phyloP scores from a whole-genome alignment of 345 rosid genomes.

The Sonneratia alba region DNA sequence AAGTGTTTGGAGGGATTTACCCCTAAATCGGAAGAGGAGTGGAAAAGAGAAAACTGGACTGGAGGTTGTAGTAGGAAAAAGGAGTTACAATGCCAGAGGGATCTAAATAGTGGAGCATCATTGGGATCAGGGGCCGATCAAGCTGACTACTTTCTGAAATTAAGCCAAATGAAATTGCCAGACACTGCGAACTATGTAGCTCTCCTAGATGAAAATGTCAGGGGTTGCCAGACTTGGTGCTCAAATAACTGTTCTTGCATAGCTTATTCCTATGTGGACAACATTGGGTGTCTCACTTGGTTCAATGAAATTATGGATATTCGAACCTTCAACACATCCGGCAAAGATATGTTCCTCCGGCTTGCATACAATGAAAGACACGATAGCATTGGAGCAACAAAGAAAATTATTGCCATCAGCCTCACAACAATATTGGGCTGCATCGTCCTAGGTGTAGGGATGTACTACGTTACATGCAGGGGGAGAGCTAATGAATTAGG shows the following conservation, averaged over 20 bases:
- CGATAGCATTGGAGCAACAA: neutral
- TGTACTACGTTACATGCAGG: neutral
- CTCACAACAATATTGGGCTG: neutral
- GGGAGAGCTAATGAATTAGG: conserved; percentile 1
- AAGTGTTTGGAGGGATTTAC: conserved; percentile 24
- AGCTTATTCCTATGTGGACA: neutral
- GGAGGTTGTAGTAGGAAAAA: conserved; percentile 19
- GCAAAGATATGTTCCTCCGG: conserved; percentile 11
- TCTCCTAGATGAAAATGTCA: neutral
- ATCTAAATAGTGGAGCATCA: neutral
- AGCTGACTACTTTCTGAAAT: conserved; percentile 4
- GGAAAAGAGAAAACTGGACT: conserved; percentile 15
- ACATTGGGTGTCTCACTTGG: conserved; percentile 12
- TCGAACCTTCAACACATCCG: neutral
- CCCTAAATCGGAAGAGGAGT: conserved; percentile 14
- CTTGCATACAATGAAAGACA: neutral
- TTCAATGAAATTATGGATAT: neutral
- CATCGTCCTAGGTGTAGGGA: conserved; percentile 4
- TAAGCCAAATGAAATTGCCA: conserved; percentile 8
- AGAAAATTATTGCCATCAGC: conserved; percentile 1
- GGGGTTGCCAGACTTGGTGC: conserved; percentile 18
- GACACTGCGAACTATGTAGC: neutral
- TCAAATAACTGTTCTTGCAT: conserved; percentile 15
- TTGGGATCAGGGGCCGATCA: neutral
- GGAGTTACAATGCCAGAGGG: conserved; percentile 6